Base-by-base conservation (phyloP, 2,329 filamentous ascomycete species). In the Fusarium graminum region DNA sequence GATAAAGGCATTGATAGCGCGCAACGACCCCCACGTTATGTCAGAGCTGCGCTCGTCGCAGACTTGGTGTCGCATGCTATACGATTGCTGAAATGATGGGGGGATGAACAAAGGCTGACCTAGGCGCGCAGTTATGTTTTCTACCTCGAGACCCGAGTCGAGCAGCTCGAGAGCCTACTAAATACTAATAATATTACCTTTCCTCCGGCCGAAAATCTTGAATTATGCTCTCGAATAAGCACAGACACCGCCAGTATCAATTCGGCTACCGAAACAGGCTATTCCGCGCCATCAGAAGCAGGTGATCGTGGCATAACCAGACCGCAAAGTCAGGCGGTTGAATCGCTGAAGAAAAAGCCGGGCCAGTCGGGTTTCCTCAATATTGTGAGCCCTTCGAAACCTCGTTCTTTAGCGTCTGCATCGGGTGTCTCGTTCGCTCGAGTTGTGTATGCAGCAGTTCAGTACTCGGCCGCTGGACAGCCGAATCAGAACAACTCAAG, bases 361-460 rank as follows among this genome's bases (percentile, higher is more conserved):
- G 72, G 73, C 2, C 72, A 75, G 36, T 72, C 76, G 4, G 78
- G 75, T 58, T 91, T 92, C 86, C 88, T 92, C 19, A 92, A 91
- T 25, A 90, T 93, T 25, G 90, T 92, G 74, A 91, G 90, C 47
- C 86, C 88, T 5, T 90, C 92, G 5, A 92, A 95, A 76, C 89
- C 92, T 4, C 87, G 92, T 64, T 93, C 93, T 73, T 83, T 96
- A 16, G 93, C 93, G 16, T 93, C 93, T 1, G 91, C 92, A 2
- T 94, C 93, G 3, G 94, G 94, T 16, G 95, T 98, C 49, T 97
- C 94, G 0, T 98, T 98, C 80, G 94, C 94, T 7, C 87, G 93
- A 56, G 93, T 98, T 13, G 94, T 98, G 12, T 95, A 97, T 75
- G 93, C 94, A 11, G 94, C 94, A 1, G 93, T 98, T 44, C 95